A percentile compares a stretch with the other conserved stretches of the same genome.
phyloP scores from a whole-genome alignment of 148 eudicot genomes.

The Amaranthus hypochondriacus region DNA sequence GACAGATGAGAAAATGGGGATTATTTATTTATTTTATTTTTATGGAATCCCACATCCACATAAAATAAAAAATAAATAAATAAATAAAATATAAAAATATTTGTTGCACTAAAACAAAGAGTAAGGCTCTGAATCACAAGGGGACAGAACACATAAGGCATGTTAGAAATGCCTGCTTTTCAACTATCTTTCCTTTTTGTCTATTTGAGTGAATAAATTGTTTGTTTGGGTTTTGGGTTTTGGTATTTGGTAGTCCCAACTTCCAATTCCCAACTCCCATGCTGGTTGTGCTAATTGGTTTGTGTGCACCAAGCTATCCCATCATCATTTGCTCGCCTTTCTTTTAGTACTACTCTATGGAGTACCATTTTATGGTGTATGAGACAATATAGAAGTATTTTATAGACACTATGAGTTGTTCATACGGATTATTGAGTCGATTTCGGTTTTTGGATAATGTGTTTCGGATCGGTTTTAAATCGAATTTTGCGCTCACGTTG shows the following conservation, averaged over 20 bases:
- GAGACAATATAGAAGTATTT: no score
- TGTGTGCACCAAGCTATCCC: not conserved
- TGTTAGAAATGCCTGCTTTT: not conserved
- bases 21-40: no score
- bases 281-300: not conserved
- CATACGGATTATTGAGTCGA: no score
- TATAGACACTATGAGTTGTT: no score
- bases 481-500: no score
- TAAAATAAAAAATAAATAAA: not conserved
- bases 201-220: not conserved
- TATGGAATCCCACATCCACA: not conserved
- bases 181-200: not conserved
- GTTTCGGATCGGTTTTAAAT: no score
- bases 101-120: constrained; percentile 6
- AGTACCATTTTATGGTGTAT: no score
- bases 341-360: no score
- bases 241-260: no score
- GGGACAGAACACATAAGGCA: constrained; percentile 16
- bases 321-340: no score
- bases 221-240: not conserved
- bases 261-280: not conserved
- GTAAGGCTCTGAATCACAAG: constrained; percentile 30
- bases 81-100: not conserved
- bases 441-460: no score
- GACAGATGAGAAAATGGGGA: not conserved